phyloP scores from a whole-genome alignment of 1,284 basidiomycete species.

The Sporisorium iseilematis-ciliati region DNA sequence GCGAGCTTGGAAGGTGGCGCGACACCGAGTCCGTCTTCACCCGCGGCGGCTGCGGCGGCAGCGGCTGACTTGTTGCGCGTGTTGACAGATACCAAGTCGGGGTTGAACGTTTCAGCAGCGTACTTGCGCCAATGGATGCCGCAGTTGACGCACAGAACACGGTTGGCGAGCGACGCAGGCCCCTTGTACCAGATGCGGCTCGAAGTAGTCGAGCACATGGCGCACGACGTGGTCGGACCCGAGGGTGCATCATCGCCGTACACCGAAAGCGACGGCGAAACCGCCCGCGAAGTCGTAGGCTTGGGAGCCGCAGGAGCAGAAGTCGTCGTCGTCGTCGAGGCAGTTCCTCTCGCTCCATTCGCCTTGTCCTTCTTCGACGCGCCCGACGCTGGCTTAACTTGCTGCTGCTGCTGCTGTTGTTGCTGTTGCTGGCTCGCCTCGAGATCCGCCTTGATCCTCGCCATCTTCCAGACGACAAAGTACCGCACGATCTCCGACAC shows the following conservation, averaged over 20 bases:
- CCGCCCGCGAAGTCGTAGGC: constrained; percentile 53
- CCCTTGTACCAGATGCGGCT: constrained; percentile 67
- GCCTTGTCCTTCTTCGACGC: constrained; percentile 23
- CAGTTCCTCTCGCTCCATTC: constrained; percentile 20
- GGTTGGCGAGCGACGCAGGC: constrained; percentile 53
- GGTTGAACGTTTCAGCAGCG: constrained; percentile 62
- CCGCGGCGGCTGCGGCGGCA: constrained; percentile 34
- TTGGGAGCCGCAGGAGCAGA: constrained; percentile 22
- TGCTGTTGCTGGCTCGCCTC: constrained; percentile 28
- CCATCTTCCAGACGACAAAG: constrained; percentile 87
- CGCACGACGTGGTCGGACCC: constrained; percentile 44
- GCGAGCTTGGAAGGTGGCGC: constrained; percentile 61
- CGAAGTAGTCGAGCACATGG: constrained; percentile 60
- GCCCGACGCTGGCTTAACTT: constrained; percentile 9
- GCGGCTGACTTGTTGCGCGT: constrained; percentile 49
- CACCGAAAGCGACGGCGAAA: constrained; percentile 60
- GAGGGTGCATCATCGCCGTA: constrained; percentile 42
- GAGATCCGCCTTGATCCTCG: constrained; percentile 42
- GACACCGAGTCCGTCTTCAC: constrained; percentile 57
- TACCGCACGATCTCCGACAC: constrained; percentile 84
- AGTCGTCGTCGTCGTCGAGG: constrained; percentile 9
- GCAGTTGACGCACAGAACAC: constrained; percentile 63
- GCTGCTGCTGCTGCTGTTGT: constrained; percentile 20
- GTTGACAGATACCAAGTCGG: constrained; percentile 54
- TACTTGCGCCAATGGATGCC: constrained; percentile 69